These are phyloP conservation scores for Talaromyces thailandensis DNA, from an alignment of 495 filamentous ascomycete species.

Conservation along the genomic window DNA sequence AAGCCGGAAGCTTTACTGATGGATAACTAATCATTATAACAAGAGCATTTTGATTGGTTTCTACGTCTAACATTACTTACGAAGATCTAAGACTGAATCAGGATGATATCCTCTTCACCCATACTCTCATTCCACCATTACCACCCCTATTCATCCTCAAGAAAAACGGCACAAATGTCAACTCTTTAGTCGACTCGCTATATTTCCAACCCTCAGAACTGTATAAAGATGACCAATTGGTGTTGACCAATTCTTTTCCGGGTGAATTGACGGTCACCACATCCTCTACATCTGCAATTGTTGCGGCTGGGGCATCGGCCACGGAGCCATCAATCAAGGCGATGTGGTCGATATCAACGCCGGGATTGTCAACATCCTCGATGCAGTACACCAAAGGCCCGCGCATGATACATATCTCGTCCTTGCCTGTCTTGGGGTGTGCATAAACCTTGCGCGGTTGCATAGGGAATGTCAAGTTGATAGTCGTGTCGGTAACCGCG, in stretches of 20 bases:
- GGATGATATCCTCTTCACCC: constrained; percentile 2
- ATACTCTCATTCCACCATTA: constrained; percentile 41
- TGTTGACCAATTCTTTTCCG: constrained; percentile 14
- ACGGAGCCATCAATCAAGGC: constrained; percentile 14
- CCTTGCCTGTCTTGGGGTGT: constrained; percentile 43
- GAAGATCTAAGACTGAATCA: neutral
- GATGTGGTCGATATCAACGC: constrained; percentile 45
- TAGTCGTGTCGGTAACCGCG: constrained; percentile 5
- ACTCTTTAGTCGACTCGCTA: constrained; percentile 16
- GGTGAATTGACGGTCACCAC: constrained; percentile 21
- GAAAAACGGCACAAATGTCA: constrained; percentile 42
- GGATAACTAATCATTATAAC: neutral
- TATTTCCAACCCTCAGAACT: constrained; percentile 3
- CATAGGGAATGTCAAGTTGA: constrained; percentile 28
- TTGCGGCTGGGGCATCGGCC: constrained; percentile 22
- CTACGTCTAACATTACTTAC: neutral
- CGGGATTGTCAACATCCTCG: constrained; percentile 48
- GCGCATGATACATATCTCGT: constrained; percentile 38
- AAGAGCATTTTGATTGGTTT: neutral
- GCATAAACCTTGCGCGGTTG: constrained; percentile 37
- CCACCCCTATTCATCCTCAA: constrained; percentile 43
- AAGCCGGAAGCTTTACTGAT: too few relatives aligned
- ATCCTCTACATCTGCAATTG: constrained; percentile 20
- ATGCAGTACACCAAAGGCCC: constrained; percentile 51
- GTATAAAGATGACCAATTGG: neutral